Conservation (phyloP, 2,329 filamentous ascomycete genomes). For the Cercospora zeina region DNA sequence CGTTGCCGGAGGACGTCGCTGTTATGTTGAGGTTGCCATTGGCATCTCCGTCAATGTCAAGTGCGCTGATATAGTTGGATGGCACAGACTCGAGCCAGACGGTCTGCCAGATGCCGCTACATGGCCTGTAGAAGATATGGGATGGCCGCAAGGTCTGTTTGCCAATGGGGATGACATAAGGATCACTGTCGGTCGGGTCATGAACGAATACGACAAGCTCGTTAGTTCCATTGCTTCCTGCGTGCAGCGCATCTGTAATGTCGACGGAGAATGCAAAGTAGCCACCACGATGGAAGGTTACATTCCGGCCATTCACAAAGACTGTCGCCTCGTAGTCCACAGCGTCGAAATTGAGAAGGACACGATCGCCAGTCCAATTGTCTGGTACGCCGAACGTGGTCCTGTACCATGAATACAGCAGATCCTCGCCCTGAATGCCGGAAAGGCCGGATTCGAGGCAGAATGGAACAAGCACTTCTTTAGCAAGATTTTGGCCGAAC, state of each 20-base stretch:
- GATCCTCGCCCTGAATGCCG: slow-evolving; percentile 42
- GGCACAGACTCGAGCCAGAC: slow-evolving; percentile 70
- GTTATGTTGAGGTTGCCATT: slow-evolving; percentile 51
- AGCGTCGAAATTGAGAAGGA: slow-evolving; percentile 60
- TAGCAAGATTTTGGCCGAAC: slow-evolving; percentile 46
- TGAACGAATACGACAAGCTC: slow-evolving; percentile 61
- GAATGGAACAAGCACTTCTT: slow-evolving; percentile 54
- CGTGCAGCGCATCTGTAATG: slow-evolving; percentile 61
- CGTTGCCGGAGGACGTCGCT: slow-evolving; percentile 6
- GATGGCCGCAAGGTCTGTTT: slow-evolving; percentile 56
- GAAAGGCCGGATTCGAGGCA: slow-evolving; percentile 58
- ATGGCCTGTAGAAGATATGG: slow-evolving; percentile 71
- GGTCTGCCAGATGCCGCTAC: slow-evolving; percentile 74
- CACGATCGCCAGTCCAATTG: slow-evolving; percentile 50
- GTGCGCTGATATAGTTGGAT: slow-evolving; percentile 55
- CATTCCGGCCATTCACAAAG: slow-evolving; percentile 56
- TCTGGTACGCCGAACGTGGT: slow-evolving; percentile 55
- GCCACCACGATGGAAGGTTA: slow-evolving; percentile 59
- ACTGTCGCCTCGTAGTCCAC: slow-evolving; percentile 64
- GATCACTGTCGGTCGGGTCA: slow-evolving; percentile 63
- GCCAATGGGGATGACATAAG: slow-evolving; percentile 62
- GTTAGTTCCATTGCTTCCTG: slow-evolving; percentile 58
- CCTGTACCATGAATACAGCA: slow-evolving; percentile 42
- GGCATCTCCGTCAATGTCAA: slow-evolving; percentile 61
- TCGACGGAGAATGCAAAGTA: slow-evolving; percentile 60